Evolutionary conservation across 1,284 basidiomycete genomes (phyloP), one percentile per base, ranked within the genome.

Genomic region (Austroboletus niveus): DNA sequence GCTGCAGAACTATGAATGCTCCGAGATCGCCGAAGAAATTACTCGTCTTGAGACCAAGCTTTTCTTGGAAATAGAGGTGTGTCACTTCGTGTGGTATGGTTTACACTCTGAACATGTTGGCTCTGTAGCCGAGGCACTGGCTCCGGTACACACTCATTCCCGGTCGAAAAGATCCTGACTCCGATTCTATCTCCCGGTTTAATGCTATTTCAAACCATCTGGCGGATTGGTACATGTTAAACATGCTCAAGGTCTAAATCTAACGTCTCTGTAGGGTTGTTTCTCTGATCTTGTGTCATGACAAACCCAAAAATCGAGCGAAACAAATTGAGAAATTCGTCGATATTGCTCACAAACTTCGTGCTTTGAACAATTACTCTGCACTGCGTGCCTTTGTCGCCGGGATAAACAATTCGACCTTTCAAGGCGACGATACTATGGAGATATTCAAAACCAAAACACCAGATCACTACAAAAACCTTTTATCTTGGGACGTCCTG

Each of bases 311-410:
- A 62, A 66, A 72, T 30, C 80, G 89, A 44, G 85, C 84, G 15
- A 79, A 74, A 51, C 85, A 89, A 61, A 85, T 92, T 44, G 86
- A 89, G 65, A 87, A 87, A 63, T 82, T 92, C 45, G 82, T 87
- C 22, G 85, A 89, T 48, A 80, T 92, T 55, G 89, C 87, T 1
- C 77, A 81, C 53, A 79, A 78, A 53, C 71, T 92, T 42, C 80
- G 89, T 39, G 74, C 74, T 9, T 63, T 86, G 40, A 88, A 90
- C 64, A 92, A 92, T 60, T 92, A 92, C 64, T 89, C 88, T 9
- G 89, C 84, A 2, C 67, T 91, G 52, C 86, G 89, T 20, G 87
- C 89, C 5, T 82, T 92, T 59, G 82, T 92, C 17, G 88, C 88
- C 32, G 89, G 89, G n/a, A 89, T 92, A 67, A 88, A 89, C 60